phyloP scores from a whole-genome alignment of 306 rosid species.

The Alnus rubra region DNA sequence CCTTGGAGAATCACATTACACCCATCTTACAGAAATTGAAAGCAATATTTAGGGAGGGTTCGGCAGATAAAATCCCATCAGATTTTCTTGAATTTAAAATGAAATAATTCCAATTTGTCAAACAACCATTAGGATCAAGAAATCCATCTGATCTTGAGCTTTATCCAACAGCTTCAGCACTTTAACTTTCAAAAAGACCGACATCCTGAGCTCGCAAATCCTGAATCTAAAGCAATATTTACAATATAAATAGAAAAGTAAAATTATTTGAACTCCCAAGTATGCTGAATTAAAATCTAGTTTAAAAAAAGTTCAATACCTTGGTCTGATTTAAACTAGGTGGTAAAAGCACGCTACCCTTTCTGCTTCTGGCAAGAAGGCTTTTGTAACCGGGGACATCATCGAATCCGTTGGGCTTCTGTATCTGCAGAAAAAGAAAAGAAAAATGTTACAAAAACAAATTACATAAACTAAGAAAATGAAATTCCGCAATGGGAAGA shows the following conservation, averaged over 20 bases:
- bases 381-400: constrained; percentile 79
- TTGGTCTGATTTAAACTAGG: constrained; percentile 47
- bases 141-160: constrained; percentile 14
- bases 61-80: background rate
- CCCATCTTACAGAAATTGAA: background rate
- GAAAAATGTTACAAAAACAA: background rate
- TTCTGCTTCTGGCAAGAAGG: constrained; percentile 71
- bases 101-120: constrained; percentile 11
- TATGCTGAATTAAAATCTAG: background rate
- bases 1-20: background rate
- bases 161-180: constrained; percentile 28
- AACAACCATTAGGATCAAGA: constrained; percentile 11
- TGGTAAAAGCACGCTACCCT: constrained; percentile 55
- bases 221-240: constrained; percentile 40
- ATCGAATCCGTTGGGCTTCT: constrained; percentile 89
- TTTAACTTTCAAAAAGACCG: constrained; percentile 37
- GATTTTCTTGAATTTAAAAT: background rate
- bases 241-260: background rate
- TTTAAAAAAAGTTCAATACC: constrained; percentile 30
- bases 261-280: background rate
- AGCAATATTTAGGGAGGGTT: background rate
- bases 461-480: background rate
- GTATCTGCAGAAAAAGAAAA: constrained; percentile 47
- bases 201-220: constrained; percentile 43
- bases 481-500: background rate